These are phyloP conservation scores for Dictyostelium firmibasis DNA, from an alignment of 78 protist species.

Conservation along the genomic window DNA sequence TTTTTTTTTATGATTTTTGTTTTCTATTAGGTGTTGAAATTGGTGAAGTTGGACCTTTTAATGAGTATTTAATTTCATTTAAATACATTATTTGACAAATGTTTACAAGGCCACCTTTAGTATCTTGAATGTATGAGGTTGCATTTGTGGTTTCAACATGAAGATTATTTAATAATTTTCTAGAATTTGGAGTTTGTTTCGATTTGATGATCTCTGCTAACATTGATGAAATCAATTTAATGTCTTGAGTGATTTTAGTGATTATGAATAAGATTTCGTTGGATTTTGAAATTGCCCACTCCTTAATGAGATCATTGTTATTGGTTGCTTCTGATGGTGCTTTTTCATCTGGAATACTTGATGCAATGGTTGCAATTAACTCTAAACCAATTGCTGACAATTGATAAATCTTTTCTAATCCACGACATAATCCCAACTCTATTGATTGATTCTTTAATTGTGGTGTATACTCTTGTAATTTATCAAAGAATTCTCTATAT, in stretches of 20 bases:
- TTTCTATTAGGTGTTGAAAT: background rate
- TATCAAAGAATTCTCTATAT: slow-evolving; percentile 32
- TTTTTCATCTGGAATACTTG: slow-evolving; percentile 4
- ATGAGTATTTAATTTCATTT: slow-evolving; percentile 20
- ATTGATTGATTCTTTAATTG: slow-evolving; percentile 14
- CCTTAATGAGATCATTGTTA: background rate
- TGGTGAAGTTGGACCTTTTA: background rate
- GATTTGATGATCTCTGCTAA: slow-evolving; percentile 51
- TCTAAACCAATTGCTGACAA: slow-evolving; percentile 20
- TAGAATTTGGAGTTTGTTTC: slow-evolving; percentile 70
- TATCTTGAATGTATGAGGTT: slow-evolving; percentile 24
- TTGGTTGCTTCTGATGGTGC: background rate
- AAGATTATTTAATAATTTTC: slow-evolving; percentile 51
- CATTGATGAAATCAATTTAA: slow-evolving; percentile 26
- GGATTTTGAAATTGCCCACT: slow-evolving; percentile 39
- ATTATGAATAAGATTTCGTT: slow-evolving; percentile 37
- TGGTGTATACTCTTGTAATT: slow-evolving; percentile 60
- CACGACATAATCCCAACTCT: slow-evolving; percentile 32
- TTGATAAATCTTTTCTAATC: slow-evolving; percentile 43
- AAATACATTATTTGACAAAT: slow-evolving; percentile 31
- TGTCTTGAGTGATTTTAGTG: slow-evolving; percentile 42
- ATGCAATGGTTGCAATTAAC: slow-evolving; percentile 7
- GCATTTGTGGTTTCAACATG: slow-evolving; percentile 49
- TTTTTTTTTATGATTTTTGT: background rate
- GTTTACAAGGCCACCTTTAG: slow-evolving; percentile 1